Percentiles rank a stretch among this genome's conserved stretches.
phyloP scores from a whole-genome alignment of 2,329 filamentous ascomycete genomes.

The Aspergillus eucalypticola region DNA sequence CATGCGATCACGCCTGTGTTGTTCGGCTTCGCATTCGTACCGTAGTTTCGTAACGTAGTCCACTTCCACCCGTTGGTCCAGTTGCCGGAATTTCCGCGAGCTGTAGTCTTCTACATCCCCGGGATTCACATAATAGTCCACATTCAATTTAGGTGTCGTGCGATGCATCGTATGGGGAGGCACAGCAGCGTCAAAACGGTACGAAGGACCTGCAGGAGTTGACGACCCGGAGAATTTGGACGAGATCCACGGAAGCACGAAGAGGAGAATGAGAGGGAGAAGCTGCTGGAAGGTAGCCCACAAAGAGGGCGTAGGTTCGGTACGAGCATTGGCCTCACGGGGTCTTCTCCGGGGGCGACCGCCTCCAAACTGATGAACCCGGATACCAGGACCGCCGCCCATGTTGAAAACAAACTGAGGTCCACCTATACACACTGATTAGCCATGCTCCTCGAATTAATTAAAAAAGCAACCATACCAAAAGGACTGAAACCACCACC shows the following conservation, averaged over 20 bases:
- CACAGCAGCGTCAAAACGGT: conserved; percentile 72
- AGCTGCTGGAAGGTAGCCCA: conserved; percentile 67
- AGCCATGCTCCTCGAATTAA: conserved; percentile 8
- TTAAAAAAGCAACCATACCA: conserved; percentile 50
- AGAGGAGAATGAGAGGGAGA: conserved; percentile 84
- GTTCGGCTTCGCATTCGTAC: conserved; percentile 73
- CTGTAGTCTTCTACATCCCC: conserved; percentile 71
- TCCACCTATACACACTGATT: conserved; percentile 51
- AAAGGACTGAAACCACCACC: conserved; percentile 66
- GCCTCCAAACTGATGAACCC: conserved; percentile 95
- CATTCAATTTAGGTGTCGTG: conserved; percentile 66
- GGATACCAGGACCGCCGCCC: conserved; percentile 83
- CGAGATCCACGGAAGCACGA: conserved; percentile 79
- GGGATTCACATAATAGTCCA: conserved; percentile 86
- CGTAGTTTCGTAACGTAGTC: conserved; percentile 68
- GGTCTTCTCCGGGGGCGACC: conserved; percentile 73
- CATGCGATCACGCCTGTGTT: conserved; percentile 63
- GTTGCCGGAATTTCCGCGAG: conserved; percentile 65
- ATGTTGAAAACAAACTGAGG: conserved; percentile 95
- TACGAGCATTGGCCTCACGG: conserved; percentile 59
- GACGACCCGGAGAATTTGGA: conserved; percentile 68
- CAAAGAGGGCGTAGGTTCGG: conserved; percentile 54
- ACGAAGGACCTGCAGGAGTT: conserved; percentile 62
- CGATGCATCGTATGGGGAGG: conserved; percentile 74
- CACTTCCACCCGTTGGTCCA: conserved; percentile 77